phyloP scores from a whole-genome alignment of 495 filamentous ascomycete genomes.

The Daldinia bambusicola region DNA sequence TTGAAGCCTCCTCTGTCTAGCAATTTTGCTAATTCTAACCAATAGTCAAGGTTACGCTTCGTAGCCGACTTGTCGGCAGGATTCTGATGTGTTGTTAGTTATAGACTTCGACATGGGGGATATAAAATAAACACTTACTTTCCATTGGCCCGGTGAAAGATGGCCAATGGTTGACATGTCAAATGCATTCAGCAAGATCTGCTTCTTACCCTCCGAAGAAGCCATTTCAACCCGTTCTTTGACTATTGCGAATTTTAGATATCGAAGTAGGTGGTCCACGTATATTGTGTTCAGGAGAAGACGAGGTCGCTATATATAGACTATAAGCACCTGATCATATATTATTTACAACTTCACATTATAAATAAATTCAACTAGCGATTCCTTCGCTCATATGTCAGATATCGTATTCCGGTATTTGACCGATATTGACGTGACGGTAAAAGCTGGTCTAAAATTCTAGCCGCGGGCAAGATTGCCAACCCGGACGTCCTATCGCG shows the following conservation, averaged over 20 bases:
- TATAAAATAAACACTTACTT: constrained; percentile 50
- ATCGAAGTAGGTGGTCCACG: not conserved
- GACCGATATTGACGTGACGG: constrained; percentile 12
- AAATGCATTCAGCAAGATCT: constrained; percentile 59
- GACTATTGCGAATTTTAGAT: not conserved
- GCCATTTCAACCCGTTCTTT: constrained; percentile 29
- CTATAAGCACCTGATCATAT: not conserved
- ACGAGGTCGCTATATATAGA: constrained; percentile 1
- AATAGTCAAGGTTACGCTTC: constrained; percentile 67
- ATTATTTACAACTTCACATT: not conserved
- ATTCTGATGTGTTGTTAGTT: constrained; percentile 53
- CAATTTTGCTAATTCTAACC: constrained; percentile 68
- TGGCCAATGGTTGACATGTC: constrained; percentile 58
- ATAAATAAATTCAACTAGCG: constrained; percentile 21
- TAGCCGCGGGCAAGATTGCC: constrained; percentile 27
- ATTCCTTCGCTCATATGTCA: constrained; percentile 15
- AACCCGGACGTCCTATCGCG: constrained; percentile 38
- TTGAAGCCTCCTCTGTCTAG: constrained; percentile 69
- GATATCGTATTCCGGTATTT: constrained; percentile 12
- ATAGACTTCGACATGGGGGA: constrained; percentile 3
- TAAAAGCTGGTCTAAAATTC: constrained; percentile 15
- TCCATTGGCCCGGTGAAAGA: constrained; percentile 59
- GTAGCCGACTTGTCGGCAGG: constrained; percentile 65
- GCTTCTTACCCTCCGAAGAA: constrained; percentile 48
- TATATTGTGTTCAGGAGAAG: not conserved